Percentiles rank a stretch among this genome's conserved stretches.
Evolutionary conservation across 176 grass and related monocot genomes (phyloP).

Genomic region (Chrysopogon serrulatus): DNA sequence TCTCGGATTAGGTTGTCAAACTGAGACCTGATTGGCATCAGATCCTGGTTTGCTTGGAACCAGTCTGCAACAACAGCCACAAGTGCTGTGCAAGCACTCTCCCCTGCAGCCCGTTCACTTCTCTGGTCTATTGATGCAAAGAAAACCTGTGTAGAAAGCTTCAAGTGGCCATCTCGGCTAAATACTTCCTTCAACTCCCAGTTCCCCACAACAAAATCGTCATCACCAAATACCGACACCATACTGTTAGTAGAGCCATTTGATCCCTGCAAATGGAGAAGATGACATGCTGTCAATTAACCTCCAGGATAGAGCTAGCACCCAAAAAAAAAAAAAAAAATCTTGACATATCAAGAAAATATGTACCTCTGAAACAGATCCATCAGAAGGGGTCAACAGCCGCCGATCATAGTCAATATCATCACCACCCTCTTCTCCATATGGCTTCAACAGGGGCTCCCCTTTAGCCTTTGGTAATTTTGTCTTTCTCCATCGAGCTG

Average conservation of each 20-base stretch:
- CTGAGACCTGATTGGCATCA: constrained; percentile 88
- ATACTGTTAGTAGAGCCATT: constrained; percentile 49
- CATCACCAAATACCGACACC: constrained; percentile 78
- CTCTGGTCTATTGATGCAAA: constrained; percentile 98
- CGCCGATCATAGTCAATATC: constrained; percentile 94
- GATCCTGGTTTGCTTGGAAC: constrained; percentile 67
- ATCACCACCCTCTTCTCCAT: constrained; percentile 93
- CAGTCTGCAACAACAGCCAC: constrained; percentile 90
- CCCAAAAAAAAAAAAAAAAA: background rate
- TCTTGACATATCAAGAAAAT: background rate
- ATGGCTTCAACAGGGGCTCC: constrained; percentile 84
- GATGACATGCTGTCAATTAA: constrained; percentile 16
- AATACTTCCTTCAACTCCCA: constrained; percentile 76
- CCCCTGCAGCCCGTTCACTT: constrained; percentile 77
- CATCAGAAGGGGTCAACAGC: constrained; percentile 70
- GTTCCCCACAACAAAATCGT: constrained; percentile 81
- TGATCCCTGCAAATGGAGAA: constrained; percentile 50
- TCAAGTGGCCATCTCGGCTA: constrained; percentile 80
- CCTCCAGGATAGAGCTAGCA: background rate
- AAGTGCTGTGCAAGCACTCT: constrained; percentile 91
- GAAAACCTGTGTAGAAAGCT: constrained; percentile 71
- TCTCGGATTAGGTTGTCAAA: constrained; percentile 89
- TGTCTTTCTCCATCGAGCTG: constrained; percentile 83
- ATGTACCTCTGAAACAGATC: constrained; percentile 53
- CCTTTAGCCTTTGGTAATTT: constrained; percentile 76